Evolutionary conservation across 257 asterid genomes (phyloP).

Genomic region (Euphrasia confusa): DNA sequence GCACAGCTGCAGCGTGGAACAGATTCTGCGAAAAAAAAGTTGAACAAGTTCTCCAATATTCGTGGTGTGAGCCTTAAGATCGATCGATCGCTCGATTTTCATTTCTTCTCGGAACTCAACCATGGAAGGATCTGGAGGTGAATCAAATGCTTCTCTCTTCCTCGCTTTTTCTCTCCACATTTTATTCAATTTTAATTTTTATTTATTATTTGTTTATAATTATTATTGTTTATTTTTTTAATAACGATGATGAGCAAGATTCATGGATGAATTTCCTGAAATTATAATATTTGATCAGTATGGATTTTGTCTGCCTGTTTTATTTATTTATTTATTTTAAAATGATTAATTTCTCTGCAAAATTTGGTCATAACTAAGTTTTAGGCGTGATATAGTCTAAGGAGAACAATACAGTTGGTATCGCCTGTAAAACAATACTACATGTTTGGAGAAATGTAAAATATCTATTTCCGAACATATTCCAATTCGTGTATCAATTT

Average conservation of each 20-base stretch:
- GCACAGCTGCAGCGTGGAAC: background rate
- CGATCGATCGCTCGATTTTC: background rate
- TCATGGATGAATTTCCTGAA: background rate
- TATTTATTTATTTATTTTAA: background rate
- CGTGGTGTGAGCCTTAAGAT: too few species aligned
- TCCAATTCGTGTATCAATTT: too few species aligned
- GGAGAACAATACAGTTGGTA: background rate
- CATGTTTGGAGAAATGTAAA: background rate
- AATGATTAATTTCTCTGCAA: conserved; percentile 3
- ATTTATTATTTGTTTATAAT: background rate
- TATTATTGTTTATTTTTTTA: too few species aligned
- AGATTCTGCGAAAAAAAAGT: background rate
- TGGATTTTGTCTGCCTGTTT: background rate
- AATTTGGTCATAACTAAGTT: background rate
- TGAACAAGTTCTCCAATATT: too few species aligned
- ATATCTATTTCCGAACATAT: too few species aligned
- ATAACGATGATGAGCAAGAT: conserved; percentile 1
- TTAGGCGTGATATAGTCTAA: background rate
- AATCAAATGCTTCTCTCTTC: conserved; percentile 12
- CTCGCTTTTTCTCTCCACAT: background rate
- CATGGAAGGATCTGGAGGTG: conserved; percentile 42
- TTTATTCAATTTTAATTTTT: background rate
- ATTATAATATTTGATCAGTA: background rate
- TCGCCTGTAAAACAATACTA: background rate
- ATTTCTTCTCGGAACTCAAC: conserved; percentile 13